A percentile compares a stretch with the other conserved stretches of the same genome.
Conservation (phyloP, 1,284 basidiomycete genomes). For the Fomitopsis schrenkii region DNA sequence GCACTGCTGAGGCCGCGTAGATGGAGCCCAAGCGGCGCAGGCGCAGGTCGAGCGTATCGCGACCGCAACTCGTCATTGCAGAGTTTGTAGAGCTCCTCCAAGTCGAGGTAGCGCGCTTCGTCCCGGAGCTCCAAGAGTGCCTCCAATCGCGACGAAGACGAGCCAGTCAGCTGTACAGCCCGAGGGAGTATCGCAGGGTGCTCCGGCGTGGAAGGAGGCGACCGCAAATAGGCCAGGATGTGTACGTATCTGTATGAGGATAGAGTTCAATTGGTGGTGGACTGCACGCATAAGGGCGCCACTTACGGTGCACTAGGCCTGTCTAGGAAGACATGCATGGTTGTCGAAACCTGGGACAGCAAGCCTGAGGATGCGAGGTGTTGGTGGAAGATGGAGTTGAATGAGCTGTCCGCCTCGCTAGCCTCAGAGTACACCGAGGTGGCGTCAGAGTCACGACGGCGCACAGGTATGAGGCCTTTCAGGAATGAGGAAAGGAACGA, state of each 20-base stretch:
- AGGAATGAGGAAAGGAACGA: constrained; percentile 63
- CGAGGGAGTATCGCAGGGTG: constrained; percentile 55
- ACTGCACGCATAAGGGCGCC: background rate
- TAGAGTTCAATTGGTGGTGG: constrained; percentile 1
- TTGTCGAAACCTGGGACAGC: constrained; percentile 40
- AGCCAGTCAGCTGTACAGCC: constrained; percentile 46
- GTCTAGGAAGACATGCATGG: constrained; percentile 75
- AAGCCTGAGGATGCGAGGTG: constrained; percentile 59
- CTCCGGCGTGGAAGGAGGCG: constrained; percentile 40
- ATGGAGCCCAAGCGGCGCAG: constrained; percentile 18
- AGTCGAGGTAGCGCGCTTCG: constrained; percentile 67
- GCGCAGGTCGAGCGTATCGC: constrained; percentile 20
- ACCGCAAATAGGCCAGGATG: constrained; percentile 66
- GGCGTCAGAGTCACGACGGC: constrained; percentile 33
- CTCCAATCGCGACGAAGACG: constrained; percentile 49
- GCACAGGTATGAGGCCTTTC: constrained; percentile 38
- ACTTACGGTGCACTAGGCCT: constrained; percentile 74
- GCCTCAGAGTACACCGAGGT: constrained; percentile 38
- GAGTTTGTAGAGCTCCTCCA: constrained; percentile 55
- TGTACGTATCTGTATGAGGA: constrained; percentile 51
- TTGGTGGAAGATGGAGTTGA: constrained; percentile 49
- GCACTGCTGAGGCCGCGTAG: constrained; percentile 24
- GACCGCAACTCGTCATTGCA: constrained; percentile 63
- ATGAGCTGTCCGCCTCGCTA: constrained; percentile 29
- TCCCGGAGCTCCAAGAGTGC: constrained; percentile 68